phyloP scores from a whole-genome alignment of 2,329 filamentous ascomycete genomes.

The Diaporthe aspalathi region DNA sequence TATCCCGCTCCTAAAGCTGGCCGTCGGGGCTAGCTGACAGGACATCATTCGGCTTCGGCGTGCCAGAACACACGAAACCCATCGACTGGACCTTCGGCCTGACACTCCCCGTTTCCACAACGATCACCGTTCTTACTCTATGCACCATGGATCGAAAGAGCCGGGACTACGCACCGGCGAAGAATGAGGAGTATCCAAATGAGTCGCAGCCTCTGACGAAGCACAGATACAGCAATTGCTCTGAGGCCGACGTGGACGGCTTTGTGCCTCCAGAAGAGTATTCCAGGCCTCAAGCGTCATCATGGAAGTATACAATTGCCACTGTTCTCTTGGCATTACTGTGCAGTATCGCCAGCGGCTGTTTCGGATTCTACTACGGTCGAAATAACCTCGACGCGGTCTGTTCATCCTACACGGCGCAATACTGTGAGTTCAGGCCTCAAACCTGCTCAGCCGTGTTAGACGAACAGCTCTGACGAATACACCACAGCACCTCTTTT shows the following conservation, averaged over 20 bases:
- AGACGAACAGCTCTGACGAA: accelerated
- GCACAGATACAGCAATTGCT: neutral
- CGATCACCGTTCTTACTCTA: neutral
- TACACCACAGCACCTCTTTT: conserved; percentile 49
- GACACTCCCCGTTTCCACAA: no score
- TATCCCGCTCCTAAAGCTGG: neutral
- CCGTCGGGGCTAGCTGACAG: neutral
- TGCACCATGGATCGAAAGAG: neutral
- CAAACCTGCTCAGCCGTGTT: neutral
- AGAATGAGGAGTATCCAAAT: neutral
- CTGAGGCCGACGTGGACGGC: neutral
- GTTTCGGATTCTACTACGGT: neutral
- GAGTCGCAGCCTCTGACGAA: conserved; percentile 28
- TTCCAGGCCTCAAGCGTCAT: neutral
- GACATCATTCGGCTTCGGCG: neutral
- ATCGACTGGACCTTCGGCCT: neutral
- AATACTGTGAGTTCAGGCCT: conserved; percentile 50
- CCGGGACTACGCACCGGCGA: neutral
- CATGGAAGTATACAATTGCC: neutral
- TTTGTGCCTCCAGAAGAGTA: neutral
- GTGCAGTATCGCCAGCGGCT: neutral
- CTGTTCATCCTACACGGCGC: conserved; percentile 49
- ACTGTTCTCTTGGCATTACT: neutral
- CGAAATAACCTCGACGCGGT: conserved; percentile 39
- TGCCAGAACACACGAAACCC: no score